Base-by-base conservation (phyloP, 1,284 basidiomycete genomes). In the Leccinum solheimii region DNA sequence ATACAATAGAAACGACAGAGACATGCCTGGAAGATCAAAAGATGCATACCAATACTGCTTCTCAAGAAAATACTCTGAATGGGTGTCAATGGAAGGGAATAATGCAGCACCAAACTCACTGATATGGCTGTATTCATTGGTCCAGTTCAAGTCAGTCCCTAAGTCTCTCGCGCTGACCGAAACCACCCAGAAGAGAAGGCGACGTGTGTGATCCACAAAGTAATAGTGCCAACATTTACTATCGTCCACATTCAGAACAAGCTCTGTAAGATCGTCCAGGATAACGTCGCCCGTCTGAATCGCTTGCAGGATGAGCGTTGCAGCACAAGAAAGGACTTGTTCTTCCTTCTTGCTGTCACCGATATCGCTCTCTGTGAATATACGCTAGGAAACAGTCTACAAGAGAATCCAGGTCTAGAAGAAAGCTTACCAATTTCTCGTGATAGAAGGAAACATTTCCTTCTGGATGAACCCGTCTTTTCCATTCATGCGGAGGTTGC, bases 311-410 rank as follows among this genome's bases (percentile, higher is more conserved):
- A 64, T 36, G 34, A 69, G 62, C 7, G 3, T 30, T 9, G 21
- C 38, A 13, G 57, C 66, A 11, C 40, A 58, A 43, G 36, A 59
- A 5, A 59, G 10, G 1, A 67, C 23, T 6, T 65, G 51, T 1
- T 55, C 14, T 40, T 49, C 49, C 7, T 59, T 43, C 34, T 50
- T 30, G n/a, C 2, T 10, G 19, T 38, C 38, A 56, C 16, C 11
- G 30, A 68, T 34, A 16, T 69, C 36, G 23, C n/a, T 52, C 53
- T 68, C 67, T 53, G 69, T 71, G 53, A 68, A 67, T 51, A 71
- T 36, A 36, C 54, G 67, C 66, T 69, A n/a, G 38, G n/a, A 59
- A 51, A 55, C 0, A 11, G 57, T 66, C 4, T 1, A 48, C 3
- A 11, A 57, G 9, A 3, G 3, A 10, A 48, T 43, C n/a, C 11